phyloP scores from a whole-genome alignment of 1,139 yeast species.

The Kodamaea plutei region DNA sequence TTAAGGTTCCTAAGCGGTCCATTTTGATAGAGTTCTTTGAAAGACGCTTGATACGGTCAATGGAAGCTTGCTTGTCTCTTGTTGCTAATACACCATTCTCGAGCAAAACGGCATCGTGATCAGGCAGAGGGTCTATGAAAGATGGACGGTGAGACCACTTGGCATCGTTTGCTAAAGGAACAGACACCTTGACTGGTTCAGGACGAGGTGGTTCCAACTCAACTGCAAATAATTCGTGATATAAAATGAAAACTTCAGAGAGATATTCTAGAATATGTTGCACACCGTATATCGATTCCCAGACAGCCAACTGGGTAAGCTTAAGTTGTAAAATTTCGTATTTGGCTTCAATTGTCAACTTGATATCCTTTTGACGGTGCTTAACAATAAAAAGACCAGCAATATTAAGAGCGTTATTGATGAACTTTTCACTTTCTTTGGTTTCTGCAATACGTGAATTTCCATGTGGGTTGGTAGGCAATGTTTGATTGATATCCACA shows the following conservation, averaged over 20 bases:
- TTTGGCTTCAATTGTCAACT: slow-evolving; percentile 37
- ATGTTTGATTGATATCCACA: slow-evolving; percentile 3
- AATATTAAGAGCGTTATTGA: slow-evolving; percentile 41
- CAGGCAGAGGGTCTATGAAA: slow-evolving; percentile 33
- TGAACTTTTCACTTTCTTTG: slow-evolving; percentile 35
- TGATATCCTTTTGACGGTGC: slow-evolving; percentile 25
- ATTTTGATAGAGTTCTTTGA: slow-evolving; percentile 12
- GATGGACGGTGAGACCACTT: slow-evolving; percentile 49
- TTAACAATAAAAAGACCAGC: slow-evolving; percentile 38
- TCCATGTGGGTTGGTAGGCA: slow-evolving; percentile 7
- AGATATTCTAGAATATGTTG: slow-evolving; percentile 60
- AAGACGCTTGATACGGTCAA: slow-evolving; percentile 19
- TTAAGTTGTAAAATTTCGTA: slow-evolving; percentile 65
- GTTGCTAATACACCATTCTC: slow-evolving; percentile 8
- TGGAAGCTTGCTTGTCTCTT: slow-evolving; percentile 16
- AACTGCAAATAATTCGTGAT: slow-evolving; percentile 49
- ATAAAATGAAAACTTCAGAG: slow-evolving; percentile 62
- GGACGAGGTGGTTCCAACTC: slow-evolving; percentile 15
- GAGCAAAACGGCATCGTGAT: slow-evolving; percentile 8
- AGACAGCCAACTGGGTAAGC: slow-evolving; percentile 68
- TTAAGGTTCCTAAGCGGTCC: slow-evolving; percentile 7
- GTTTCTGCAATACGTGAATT: slow-evolving; percentile 4
- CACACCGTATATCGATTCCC: slow-evolving; percentile 61
- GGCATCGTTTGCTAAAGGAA: slow-evolving; percentile 16
- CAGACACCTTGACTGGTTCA: slow-evolving; percentile 6